Base-by-base conservation (phyloP, 83 land plant species). In the Isoetes engelmannii region DNA sequence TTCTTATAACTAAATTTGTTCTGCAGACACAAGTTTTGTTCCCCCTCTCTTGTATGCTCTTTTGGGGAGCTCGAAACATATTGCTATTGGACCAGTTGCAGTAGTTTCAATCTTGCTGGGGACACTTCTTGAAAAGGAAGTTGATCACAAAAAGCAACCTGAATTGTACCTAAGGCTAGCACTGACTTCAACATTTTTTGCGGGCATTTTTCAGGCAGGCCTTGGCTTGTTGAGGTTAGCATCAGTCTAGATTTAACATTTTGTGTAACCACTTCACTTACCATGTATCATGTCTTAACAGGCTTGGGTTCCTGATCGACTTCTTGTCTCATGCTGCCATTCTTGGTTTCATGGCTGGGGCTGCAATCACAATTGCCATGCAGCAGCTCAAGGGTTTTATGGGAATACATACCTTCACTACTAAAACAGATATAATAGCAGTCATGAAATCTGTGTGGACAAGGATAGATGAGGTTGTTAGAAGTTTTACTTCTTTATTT, bases 171-270 rank as follows among this genome's bases (percentile, higher is more conserved):
- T 64, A 3, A 37, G 67, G 9, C 67, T 64, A 9, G 67, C 67
- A 9, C 45, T 64, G 12, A 64, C 67, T 8, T 44, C 67, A 7
- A 44, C 67, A 9, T 64, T 64, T 41, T 64, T 64, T 44, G 47
- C 67, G 7, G 67, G 67, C 41, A 44, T 64, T 9, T 18, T 64
- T 12, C 67, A 64, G 45, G 67, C 67, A 41, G 44, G 15, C 45
- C 67, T 64, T 64, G 67, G 67, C 41, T 7, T 64, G 12, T 64
- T 64, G 7, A 64, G 67, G 67, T 64, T 12, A 51, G 55, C 13
- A 51, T 51, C 13, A 51, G 3, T 1, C 55, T 12, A 51, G 55
- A 51, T 51, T 15, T 51, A 51, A 17, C 13, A 12, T 12, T 15
- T 15, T 12, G 15, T 12, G 1, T 12, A 12, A 51, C 3, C 13